Percentiles rank a stretch among this genome's conserved stretches.
Conservation (phyloP, 371 early-diverging fungal species). For the Dichotomocladium elegans region DNA sequence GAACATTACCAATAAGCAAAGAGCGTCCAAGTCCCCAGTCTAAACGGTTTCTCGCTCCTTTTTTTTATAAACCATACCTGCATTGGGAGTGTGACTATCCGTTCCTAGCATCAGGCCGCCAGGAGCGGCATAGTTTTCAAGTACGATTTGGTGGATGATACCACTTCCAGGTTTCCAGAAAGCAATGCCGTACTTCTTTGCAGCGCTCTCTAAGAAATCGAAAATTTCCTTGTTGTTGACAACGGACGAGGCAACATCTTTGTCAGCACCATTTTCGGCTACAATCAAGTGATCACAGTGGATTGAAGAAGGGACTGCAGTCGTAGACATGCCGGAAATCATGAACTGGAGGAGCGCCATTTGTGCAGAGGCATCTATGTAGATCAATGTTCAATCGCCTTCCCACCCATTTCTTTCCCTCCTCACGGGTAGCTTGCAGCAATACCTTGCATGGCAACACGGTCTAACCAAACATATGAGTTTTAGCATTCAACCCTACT, state of each 20-base stretch:
- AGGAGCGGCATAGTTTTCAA: slow-evolving; percentile 93
- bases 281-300: slow-evolving; percentile 94
- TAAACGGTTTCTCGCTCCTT: too few relatives aligned
- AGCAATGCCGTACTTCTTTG: slow-evolving; percentile 81
- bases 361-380: slow-evolving; percentile 73
- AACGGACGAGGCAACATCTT: slow-evolving; percentile 66
- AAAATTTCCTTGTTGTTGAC: slow-evolving; percentile 81
- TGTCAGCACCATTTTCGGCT: slow-evolving; percentile 73
- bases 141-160: slow-evolving; percentile 90
- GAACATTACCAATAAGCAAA: neutral
- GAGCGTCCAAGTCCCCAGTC: neutral
- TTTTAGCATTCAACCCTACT: neutral
- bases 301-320: slow-evolving; percentile 86
- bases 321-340: slow-evolving; percentile 81
- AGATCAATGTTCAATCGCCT: neutral
- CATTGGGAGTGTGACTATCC: slow-evolving; percentile 77
- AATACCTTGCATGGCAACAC: slow-evolving; percentile 79
- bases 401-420: neutral
- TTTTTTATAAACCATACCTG: slow-evolving; percentile 46
- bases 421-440: neutral
- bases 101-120: slow-evolving; percentile 91
- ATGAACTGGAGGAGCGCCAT: slow-evolving; percentile 94
- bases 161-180: slow-evolving; percentile 91
- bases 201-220: slow-evolving; percentile 76
- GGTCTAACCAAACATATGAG: slow-evolving; percentile 45